Base-by-base conservation (phyloP, 1,139 yeast genomes). In the Suhomyces guaymorum region DNA sequence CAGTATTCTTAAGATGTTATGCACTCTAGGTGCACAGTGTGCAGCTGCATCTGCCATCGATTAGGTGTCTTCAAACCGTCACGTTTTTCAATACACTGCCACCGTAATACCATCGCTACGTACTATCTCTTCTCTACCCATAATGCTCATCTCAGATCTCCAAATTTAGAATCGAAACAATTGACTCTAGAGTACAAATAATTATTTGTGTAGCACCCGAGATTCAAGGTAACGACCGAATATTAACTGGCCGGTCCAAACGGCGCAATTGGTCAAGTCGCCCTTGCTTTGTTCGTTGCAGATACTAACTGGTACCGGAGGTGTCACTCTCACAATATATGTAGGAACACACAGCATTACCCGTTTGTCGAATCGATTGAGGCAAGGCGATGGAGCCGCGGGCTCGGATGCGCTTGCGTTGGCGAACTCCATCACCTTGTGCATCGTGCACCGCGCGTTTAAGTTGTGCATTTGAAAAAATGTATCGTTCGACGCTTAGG, bases 401-500 rank as follows among this genome's bases (percentile, higher is more conserved):
- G 28, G 28, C 19, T 25, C 19, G 13, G 20, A 15, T 24, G 17
- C 11, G 18, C 19, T 14, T 12, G 28, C 28, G 28, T 25, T 25
- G 28, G 28, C 28, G 28, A 25, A 16, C 15, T 8, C 12, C 12
- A 9, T 8, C 8, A n/a, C 17, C 26, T n/a, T 22, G 26, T 6
- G n/a, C 15, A 21, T 12, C 11, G 24, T 15, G 22, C 14, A 28
- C 13, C 20, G 11, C 22, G 26, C 19, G 18, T 12, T 21, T 9
- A 23, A 9, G 25, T 28, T 15, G 10, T 24, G 17, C 17, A 18
- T 15, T 17, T 24, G 23, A 24, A 19, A 15, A 30, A 18, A 16
- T 24, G 24, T 18, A 24, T 30, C 33, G 33, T 24, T 30, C 28
- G 33, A 30, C 33, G 33, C 25, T 30, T 24, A 12, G 24, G 10